A percentile compares a stretch with the other conserved stretches of the same genome.
Conservation (phyloP, 352 stramenopile genomes). For the Phytophthora europaea region DNA sequence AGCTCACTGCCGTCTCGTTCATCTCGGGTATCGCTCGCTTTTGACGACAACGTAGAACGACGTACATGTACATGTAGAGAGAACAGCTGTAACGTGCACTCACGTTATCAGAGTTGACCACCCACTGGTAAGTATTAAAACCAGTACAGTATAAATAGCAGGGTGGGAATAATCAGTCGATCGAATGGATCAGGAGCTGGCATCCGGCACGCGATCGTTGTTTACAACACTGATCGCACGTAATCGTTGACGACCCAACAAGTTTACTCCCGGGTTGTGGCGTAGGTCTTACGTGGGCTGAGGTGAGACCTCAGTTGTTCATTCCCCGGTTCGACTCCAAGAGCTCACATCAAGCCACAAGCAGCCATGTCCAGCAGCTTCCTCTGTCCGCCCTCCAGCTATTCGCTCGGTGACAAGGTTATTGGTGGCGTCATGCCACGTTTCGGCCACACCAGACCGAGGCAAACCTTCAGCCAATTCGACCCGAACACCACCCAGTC, state of each 20-base stretch:
- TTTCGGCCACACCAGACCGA: background rate
- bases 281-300: background rate
- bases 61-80: background rate
- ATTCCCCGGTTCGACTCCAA: background rate
- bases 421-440: slow-evolving; percentile 10
- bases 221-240: background rate
- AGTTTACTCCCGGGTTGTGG: background rate
- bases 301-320: background rate
- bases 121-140: background rate
- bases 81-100: background rate
- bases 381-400: background rate
- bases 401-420: slow-evolving; percentile 7
- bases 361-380: slow-evolving; percentile 2
- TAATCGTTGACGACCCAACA: background rate
- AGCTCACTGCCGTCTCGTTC: too few species aligned
- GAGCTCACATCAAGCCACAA: background rate
- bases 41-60: background rate
- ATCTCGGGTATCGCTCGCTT: background rate
- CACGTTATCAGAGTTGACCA: background rate
- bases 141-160: too few species aligned
- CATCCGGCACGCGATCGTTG: background rate
- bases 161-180: background rate
- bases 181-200: background rate
- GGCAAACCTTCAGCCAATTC: background rate
- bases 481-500: background rate